Base-by-base conservation (phyloP, 73 alveolate genomes). In the Uronychia binucleata region DNA sequence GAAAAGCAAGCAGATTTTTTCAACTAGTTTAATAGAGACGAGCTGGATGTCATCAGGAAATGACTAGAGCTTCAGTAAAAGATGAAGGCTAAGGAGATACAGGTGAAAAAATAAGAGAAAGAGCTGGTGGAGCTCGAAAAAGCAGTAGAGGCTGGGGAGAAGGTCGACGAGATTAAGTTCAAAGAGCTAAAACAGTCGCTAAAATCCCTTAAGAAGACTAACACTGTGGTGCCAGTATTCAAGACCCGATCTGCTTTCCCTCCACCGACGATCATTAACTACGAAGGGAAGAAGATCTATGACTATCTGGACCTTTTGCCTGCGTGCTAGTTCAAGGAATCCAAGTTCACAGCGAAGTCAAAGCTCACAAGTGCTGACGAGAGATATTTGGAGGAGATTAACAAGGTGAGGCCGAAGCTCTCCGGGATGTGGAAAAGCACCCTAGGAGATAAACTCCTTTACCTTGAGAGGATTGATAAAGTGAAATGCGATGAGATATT, bases 351-450 rank as follows among this genome's bases (percentile, higher is more conserved):
- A 34, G 34, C 78, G 5, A 57, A 79, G 58, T 46, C 46, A 77
- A 46, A 79, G 31, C 1, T 25, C 30, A 31, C 57, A 46, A 57
- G 57, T 0, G 86, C 32, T 35, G 86, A 79, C 28, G 77, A 79
- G 5, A 25, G 28, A 26, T 79, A 31, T 11, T 30, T 79, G 1
- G 33, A 46, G 28, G 30, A 27, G 0, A 46, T 46, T 11, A 46
- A 46, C 67, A 19, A 19, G 19, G 5, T 46, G 19, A 46, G 67
- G 67, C 67, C 67, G 19, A 46, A 46, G 19, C 19, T 46, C 5
- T 19, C 67, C 1, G 78, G 46, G 58, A 79, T 79, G 86, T 79
- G 86, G 86, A 79, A 79, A 57, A 46, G 79, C 30, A 79, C 86
- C 11, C 86, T 79, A 11, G 29, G 30, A 57, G 86, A 79, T 34